Base-by-base conservation (phyloP, 768 basidiomycete genomes). In the Lyophyllum atratum region DNA sequence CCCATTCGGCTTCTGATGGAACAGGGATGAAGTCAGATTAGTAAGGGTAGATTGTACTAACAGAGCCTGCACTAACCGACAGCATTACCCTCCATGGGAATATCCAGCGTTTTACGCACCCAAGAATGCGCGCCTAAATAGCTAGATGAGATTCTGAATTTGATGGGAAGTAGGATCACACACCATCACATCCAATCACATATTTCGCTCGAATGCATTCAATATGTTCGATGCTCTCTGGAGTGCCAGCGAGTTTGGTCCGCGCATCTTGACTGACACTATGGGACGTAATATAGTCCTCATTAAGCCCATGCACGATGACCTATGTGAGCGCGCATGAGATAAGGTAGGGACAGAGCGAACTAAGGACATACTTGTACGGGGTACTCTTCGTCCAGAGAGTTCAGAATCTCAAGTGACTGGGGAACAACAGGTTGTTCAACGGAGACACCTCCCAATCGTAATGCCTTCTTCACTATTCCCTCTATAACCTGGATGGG, bases 111-210 rank as follows among this genome's bases (percentile, higher is more conserved):
- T 26, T 44, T 42, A 9, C 52, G 52, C 6, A 53, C 52, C 52
- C 52, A 53, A 12, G 52, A 53, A 43, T 44, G 52, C n/a, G 52
- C 52, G 19, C 52, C 52, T 53, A 22, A n/a, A 22, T 2, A 42
- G 21, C 25, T 39, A 17, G 25, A 33, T 52, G 7, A 29, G 19
- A 24, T 15, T 19, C 2, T 28, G 9, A 2, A 29, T 1, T n/a
- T 12, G 28, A n/a, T 5, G 40, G 17, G 6, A 14, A 19, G 7
- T 6, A 15, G 11, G n/a, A 26, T 11, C 2, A 43, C 42, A 26
- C 25, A 53, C 52, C 52, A 19, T 53, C 52, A 15, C 52, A 44
- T 3, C 52, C 52, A 40, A 53, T 53, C 21, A 53, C 40, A 29
- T 53, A 53, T 44, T 45, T 42, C 4, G 52, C 52, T 4, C 28